A percentile compares a stretch with the other conserved stretches of the same genome.
Conservation (phyloP, 2,329 filamentous ascomycete genomes). For the Clarireedia monteithiana region DNA sequence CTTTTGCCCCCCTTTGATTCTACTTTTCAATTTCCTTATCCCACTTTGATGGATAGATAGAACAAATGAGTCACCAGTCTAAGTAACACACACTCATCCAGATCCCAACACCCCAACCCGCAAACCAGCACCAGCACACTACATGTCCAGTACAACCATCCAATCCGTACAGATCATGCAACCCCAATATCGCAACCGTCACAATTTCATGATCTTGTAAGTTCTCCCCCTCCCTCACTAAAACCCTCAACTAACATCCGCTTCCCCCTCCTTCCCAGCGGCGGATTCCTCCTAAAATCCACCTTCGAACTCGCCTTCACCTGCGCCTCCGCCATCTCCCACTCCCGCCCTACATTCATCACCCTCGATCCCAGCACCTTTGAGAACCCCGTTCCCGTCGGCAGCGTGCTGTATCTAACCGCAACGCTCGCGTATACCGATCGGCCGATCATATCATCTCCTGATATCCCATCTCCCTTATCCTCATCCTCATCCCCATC, state of each 20-base stretch:
- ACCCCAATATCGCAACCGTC: conserved; percentile 59
- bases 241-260: too few species aligned
- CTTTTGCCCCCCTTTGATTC: too few species aligned
- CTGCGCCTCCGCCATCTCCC: conserved; percentile 59
- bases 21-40: too few species aligned
- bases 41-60: background rate
- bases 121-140: conserved; percentile 49
- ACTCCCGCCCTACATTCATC: conserved; percentile 59
- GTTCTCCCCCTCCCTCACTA: too few species aligned
- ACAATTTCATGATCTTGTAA: conserved; percentile 65
- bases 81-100: background rate
- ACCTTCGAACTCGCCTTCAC: conserved; percentile 69
- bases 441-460: background rate
- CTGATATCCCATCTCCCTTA: too few species aligned
- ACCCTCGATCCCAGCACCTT: conserved; percentile 64
- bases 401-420: conserved; percentile 61
- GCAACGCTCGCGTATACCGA: conserved; percentile 63
- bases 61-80: too few species aligned
- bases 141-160: conserved; percentile 55
- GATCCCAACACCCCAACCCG: conserved; percentile 47
- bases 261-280: conserved; percentile 23
- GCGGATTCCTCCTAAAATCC: conserved; percentile 62
- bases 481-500: too few species aligned
- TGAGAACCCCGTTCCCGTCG: conserved; percentile 64
- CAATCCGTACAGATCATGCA: conserved; percentile 67